Evolutionary conservation across 192 early-diverging fungal species (phyloP).

Genomic region (Gonapodya prolifera): DNA sequence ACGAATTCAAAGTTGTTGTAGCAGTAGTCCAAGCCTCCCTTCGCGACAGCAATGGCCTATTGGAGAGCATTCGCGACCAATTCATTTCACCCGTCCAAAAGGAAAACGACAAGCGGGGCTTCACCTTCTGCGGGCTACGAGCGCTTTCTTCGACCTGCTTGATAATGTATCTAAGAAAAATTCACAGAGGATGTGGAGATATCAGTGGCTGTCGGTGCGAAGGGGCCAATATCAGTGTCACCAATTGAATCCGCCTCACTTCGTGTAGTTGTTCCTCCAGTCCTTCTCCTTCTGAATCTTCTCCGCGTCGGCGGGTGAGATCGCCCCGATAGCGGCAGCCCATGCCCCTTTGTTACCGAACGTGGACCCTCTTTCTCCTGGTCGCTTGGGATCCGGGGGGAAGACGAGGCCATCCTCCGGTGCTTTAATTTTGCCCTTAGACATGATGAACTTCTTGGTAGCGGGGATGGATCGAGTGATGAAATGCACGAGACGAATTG

Average conservation of each 20-base stretch:
- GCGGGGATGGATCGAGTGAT: too few relatives aligned
- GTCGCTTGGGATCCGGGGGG: not conserved
- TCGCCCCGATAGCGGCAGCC: constrained; percentile 6
- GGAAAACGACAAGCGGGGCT: not conserved
- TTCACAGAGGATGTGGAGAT: too few relatives aligned
- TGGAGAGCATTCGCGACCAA: not conserved
- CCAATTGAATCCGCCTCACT: not conserved
- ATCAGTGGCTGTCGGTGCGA: not conserved
- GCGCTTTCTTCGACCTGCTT: constrained; percentile 1
- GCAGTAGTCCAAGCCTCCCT: constrained; percentile 9
- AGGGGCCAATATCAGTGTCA: too few relatives aligned
- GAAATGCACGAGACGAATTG: too few relatives aligned
- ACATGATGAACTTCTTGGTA: too few relatives aligned
- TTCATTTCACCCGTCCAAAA: not conserved
- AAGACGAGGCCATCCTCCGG: not conserved
- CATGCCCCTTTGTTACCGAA: constrained; percentile 9
- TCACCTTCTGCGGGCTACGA: not conserved
- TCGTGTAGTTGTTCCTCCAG: constrained; percentile 6
- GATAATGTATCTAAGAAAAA: constrained; percentile 5
- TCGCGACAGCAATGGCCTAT: not conserved
- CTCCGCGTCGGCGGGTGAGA: not conserved
- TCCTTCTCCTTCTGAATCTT: constrained; percentile 7
- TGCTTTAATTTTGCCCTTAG: not conserved
- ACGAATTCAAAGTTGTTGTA: constrained; percentile 12
- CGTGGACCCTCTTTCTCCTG: not conserved